Conservation (phyloP, 768 basidiomycete genomes). For the Hebeloma cylindrosporum region DNA sequence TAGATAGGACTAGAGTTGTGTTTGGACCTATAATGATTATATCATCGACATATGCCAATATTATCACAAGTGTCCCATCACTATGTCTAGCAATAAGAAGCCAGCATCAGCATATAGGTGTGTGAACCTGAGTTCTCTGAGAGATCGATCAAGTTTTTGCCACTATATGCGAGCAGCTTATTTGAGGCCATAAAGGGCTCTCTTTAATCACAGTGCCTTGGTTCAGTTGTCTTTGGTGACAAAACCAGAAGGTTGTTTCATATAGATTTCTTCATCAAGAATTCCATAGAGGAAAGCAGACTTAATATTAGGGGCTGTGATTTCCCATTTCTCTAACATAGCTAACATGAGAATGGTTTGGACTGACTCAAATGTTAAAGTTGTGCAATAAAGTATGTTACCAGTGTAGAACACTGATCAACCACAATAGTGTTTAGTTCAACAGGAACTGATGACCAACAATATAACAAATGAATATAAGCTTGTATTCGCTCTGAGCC, state of each 20-base stretch:
- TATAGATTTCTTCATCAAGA: constrained; percentile 12
- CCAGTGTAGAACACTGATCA: too few species aligned
- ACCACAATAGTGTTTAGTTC: too few species aligned
- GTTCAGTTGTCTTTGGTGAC: constrained; percentile 1
- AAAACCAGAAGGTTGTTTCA: constrained; percentile 2
- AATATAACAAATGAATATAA: too few species aligned
- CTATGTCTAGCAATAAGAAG: neutral
- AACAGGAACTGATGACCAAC: too few species aligned
- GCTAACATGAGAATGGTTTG: constrained; percentile 10
- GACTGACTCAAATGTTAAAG: neutral
- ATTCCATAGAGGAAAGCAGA: constrained; percentile 17
- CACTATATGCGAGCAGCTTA: neutral
- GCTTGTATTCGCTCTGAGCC: too few species aligned
- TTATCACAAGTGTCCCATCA: neutral
- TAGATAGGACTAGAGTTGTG: too few species aligned
- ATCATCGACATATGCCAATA: neutral
- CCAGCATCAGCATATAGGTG: neutral
- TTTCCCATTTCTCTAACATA: constrained; percentile 9
- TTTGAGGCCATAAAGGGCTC: too few species aligned
- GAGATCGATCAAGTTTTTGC: constrained; percentile 1
- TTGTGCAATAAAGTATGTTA: too few species aligned
- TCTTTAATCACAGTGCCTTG: too few species aligned
- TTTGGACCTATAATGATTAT: too few species aligned
- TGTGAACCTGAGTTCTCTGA: constrained; percentile 1
- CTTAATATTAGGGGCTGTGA: constrained; percentile 12